Evolutionary conservation across 768 basidiomycete species (phyloP), one percentile per base, ranked within the genome.

Genomic region (Hypholoma fasciculare): DNA sequence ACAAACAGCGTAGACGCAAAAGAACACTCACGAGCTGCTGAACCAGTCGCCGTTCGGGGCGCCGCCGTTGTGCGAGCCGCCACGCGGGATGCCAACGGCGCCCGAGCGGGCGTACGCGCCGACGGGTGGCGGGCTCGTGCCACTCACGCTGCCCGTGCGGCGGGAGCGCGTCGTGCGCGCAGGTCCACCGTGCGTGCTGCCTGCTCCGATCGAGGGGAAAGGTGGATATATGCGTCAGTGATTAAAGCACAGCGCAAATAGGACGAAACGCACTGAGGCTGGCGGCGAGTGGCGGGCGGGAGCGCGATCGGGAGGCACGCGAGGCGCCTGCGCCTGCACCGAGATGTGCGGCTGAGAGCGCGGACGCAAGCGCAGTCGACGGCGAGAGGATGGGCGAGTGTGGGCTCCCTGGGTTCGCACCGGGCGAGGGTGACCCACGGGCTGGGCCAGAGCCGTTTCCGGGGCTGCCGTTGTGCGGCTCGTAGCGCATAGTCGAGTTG

Each of bases 91-190:
- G 49, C 19, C 38, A n/a, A 46, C 56, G 46, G 27, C 55, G 56
- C 58, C 48, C 12, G 48, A 26, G 27, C 48, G 42, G 30, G 56
- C 54, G 38, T 58, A 58, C 16, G 63, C 68, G 17, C 68, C 69
- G 2, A 59, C 59, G 8, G 79, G 77, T 40, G 82, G 86, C 51
- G 80, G 87, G 58, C 69, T 80, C 46, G 78, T 84, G 12, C 83
- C 80, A 59, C 81, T 82, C 47, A 90, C 76, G 60, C 82, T 84
- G 57, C 82, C 84, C 57, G 83, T 83, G 55, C 88, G 74, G 58
- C 88, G 77, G 17, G 82, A 67, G 16, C 87, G 75, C 14, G 82
- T 75, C 0, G 82, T 82, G 52, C 86, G 72, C 8, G 82, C 78
- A 2, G 85, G 86, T 7, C 85, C 67, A 16, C 53, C 59, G 44